A percentile compares a stretch with the other conserved stretches of the same genome.
phyloP scores from a whole-genome alignment of 768 basidiomycete species.

The Kwoniella sp. region DNA sequence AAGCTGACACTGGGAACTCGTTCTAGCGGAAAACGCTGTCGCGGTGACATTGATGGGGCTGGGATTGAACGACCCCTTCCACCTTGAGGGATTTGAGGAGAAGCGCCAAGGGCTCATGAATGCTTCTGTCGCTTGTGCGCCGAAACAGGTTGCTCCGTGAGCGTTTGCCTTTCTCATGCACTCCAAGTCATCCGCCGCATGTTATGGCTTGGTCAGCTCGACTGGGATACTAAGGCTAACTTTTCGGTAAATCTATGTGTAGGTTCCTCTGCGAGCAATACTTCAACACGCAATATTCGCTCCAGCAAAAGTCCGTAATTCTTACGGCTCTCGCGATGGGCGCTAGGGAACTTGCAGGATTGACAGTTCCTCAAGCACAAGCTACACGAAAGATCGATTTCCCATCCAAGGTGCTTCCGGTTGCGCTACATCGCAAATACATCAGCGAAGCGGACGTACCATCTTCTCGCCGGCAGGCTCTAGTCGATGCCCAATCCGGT shows the following conservation, averaged over 20 bases:
- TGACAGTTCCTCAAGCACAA: conserved; percentile 56
- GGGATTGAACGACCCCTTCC: conserved; percentile 77
- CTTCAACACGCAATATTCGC: conserved; percentile 90
- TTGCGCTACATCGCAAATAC: conserved; percentile 71
- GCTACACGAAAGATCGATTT: conserved; percentile 60
- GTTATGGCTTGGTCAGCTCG: neutral
- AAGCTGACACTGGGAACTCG: conserved; percentile 15
- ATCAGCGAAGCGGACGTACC: conserved; percentile 58
- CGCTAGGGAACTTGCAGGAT: conserved; percentile 74
- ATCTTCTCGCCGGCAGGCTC: neutral
- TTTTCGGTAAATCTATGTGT: conserved; percentile 10
- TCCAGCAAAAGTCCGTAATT: conserved; percentile 78
- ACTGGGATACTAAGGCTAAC: neutral
- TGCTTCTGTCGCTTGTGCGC: conserved; percentile 79
- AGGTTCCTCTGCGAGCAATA: conserved; percentile 88
- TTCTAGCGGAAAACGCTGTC: conserved; percentile 82
- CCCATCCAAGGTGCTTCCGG: conserved; percentile 79
- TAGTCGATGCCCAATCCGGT: conserved; percentile 1
- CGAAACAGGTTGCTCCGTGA: conserved; percentile 77
- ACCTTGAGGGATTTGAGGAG: conserved; percentile 75
- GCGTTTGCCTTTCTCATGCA: too few relatives aligned
- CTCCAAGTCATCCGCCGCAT: neutral
- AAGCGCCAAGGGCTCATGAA: conserved; percentile 75
- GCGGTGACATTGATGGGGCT: conserved; percentile 75
- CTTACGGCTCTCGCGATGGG: conserved; percentile 84